Evolutionary conservation across 768 basidiomycete species (phyloP).

Genomic region (Rhizopogon vesiculosus): DNA sequence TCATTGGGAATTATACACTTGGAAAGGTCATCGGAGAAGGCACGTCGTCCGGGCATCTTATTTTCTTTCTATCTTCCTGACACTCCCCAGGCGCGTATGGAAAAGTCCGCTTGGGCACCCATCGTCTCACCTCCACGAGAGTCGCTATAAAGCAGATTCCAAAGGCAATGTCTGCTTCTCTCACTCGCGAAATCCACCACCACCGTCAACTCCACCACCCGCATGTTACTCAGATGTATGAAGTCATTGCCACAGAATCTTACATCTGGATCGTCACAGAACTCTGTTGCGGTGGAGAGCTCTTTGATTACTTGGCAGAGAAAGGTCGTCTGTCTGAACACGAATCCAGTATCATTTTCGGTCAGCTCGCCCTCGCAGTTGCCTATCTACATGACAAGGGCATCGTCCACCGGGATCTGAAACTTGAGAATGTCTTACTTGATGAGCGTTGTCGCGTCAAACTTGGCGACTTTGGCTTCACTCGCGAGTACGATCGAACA

Average conservation of each 20-base stretch:
- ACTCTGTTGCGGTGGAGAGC: constrained; percentile 93
- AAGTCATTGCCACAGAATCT: constrained; percentile 95
- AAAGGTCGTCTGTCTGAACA: constrained; percentile 83
- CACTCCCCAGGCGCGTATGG: constrained; percentile 78
- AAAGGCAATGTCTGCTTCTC: constrained; percentile 83
- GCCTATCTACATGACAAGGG: constrained; percentile 90
- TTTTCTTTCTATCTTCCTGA: constrained; percentile 3
- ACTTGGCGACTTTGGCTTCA: constrained; percentile 93
- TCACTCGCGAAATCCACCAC: constrained; percentile 98
- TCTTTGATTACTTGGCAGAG: constrained; percentile 97
- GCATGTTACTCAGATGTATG: constrained; percentile 92
- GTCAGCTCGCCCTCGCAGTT: constrained; percentile 92
- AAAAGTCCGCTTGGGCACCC: constrained; percentile 91
- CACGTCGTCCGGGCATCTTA: constrained; percentile 26
- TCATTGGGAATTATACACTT: constrained; percentile 92
- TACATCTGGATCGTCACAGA: constrained; percentile 98
- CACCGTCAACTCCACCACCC: constrained; percentile 96
- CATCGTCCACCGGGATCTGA: constrained; percentile 95
- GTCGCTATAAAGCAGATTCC: constrained; percentile 99
- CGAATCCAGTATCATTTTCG: constrained; percentile 86
- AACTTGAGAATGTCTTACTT: constrained; percentile 90
- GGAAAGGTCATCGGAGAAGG: constrained; percentile 96
- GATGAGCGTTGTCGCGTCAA: constrained; percentile 91
- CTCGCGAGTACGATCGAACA: constrained; percentile 82
- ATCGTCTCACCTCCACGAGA: constrained; percentile 85